A percentile compares a stretch with the other conserved stretches of the same genome.
phyloP scores from a whole-genome alignment of 1,284 basidiomycete species.

The Tausonia pullulans region DNA sequence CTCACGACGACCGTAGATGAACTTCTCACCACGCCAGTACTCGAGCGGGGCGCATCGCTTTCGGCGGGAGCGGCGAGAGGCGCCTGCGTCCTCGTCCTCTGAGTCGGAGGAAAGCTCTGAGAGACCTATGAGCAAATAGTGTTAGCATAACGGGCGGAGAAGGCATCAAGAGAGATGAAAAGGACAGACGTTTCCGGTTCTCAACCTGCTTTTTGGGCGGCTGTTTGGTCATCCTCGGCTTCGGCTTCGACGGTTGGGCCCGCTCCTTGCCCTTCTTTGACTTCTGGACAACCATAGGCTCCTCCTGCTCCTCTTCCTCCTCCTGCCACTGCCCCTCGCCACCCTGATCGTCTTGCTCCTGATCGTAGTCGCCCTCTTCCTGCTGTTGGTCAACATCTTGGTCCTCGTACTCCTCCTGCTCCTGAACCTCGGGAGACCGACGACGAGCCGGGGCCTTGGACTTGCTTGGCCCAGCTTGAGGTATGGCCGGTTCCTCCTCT shows the following conservation, averaged over 20 bases:
- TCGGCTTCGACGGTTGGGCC: neutral
- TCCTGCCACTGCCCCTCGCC: no score
- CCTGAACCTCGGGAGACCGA: neutral
- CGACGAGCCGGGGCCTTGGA: neutral
- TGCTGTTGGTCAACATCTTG: neutral
- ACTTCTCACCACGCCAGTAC: constrained; percentile 86
- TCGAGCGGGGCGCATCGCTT: constrained; percentile 57
- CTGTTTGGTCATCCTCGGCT: neutral
- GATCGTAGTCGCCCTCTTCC: neutral
- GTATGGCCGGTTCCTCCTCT: no score
- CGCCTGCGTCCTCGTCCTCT: neutral
- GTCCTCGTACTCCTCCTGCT: neutral
- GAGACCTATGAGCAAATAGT: neutral
- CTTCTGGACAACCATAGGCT: neutral
- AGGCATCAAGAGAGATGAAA: neutral
- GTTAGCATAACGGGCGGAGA: neutral
- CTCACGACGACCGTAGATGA: constrained; percentile 60
- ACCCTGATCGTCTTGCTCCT: neutral
- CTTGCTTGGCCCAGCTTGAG: neutral
- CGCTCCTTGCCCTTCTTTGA: neutral
- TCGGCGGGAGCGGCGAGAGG: constrained; percentile 2
- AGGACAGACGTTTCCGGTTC: neutral
- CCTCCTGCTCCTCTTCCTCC: neutral
- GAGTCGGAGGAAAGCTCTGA: constrained; percentile 4
- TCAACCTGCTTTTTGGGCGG: neutral